Evolutionary conservation across 768 basidiomycete genomes (phyloP).

Genomic region (Flagelloscypha sp.): DNA sequence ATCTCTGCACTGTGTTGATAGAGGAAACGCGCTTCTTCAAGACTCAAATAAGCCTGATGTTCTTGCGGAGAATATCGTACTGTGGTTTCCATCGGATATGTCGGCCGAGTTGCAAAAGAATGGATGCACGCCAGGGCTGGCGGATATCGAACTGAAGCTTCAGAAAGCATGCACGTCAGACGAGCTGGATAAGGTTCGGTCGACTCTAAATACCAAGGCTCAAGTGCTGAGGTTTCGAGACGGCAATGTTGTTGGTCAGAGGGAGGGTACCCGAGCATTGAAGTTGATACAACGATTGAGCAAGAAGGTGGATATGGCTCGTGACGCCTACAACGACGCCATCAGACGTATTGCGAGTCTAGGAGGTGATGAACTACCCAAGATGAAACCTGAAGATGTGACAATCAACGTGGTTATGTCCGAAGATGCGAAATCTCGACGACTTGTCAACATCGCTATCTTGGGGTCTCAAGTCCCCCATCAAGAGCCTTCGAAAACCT

Average conservation of each 20-base stretch:
- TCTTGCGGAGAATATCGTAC: conserved; percentile 10
- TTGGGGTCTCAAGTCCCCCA: too few species aligned
- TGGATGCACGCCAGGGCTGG: conserved; percentile 6
- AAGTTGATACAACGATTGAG: conserved; percentile 13
- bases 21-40: too few species aligned
- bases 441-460: too few species aligned
- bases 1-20: too few species aligned
- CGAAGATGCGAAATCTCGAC: too few species aligned
- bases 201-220: conserved; percentile 13
- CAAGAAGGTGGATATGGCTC: conserved; percentile 4
- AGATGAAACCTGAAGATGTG: too few species aligned
- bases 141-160: conserved; percentile 13
- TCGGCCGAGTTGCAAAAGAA: neutral
- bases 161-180: conserved; percentile 15
- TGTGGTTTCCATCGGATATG: conserved; percentile 13
- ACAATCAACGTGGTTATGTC: too few species aligned
- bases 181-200: conserved; percentile 12
- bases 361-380: too few species aligned
- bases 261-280: conserved; percentile 14
- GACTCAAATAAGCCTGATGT: too few species aligned
- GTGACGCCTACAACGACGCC: too few species aligned
- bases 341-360: too few species aligned
- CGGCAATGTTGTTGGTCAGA: conserved; percentile 16
- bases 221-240: conserved; percentile 15
- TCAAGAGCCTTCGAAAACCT: too few species aligned